Conservation (phyloP, 129 eudicot species). For the Rutidosis leptorrhynchoides region DNA sequence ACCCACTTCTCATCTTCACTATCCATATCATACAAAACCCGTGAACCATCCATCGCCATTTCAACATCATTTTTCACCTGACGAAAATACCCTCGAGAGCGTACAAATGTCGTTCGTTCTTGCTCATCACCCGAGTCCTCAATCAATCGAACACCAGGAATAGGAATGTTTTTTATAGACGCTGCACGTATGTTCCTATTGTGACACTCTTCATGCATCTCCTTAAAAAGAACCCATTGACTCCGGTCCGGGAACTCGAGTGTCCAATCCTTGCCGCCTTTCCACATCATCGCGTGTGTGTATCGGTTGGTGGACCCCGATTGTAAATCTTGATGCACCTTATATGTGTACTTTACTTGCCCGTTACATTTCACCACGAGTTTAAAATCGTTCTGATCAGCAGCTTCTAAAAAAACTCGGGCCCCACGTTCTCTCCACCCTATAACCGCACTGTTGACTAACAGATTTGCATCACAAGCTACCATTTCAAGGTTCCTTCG, state of each 20-base stretch:
- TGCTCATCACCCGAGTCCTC: conserved; percentile 47
- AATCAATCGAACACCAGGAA: conserved; percentile 76
- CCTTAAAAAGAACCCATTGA: conserved; percentile 84
- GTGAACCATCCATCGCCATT: conserved; percentile 77
- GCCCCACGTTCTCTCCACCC: conserved; percentile 94
- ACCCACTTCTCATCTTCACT: conserved; percentile 92
- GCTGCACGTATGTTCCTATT: conserved; percentile 90
- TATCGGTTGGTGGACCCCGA: conserved; percentile 80
- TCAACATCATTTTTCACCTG: conserved; percentile 82
- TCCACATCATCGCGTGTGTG: conserved; percentile 99
- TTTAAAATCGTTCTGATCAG: conserved; percentile 78
- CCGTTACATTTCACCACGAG: conserved; percentile 75
- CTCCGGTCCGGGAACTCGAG: conserved; percentile 83
- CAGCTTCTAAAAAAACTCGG: conserved; percentile 57
- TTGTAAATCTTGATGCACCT: conserved; percentile 68
- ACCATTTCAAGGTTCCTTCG: conserved; percentile 56
- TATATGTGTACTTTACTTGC: conserved; percentile 59
- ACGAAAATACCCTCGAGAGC: conserved; percentile 53
- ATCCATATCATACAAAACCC: conserved; percentile 81
- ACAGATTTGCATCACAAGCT: conserved; percentile 73
- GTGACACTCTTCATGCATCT: conserved; percentile 89
- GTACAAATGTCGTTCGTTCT: conserved; percentile 39
- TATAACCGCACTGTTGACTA: conserved; percentile 60
- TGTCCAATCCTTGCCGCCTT: conserved; percentile 92
- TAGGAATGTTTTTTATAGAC: conserved; percentile 81